Percentiles rank a stretch among this genome's conserved stretches.
Conservation (phyloP, 768 basidiomycete genomes). For the Myochromella boudieri region DNA sequence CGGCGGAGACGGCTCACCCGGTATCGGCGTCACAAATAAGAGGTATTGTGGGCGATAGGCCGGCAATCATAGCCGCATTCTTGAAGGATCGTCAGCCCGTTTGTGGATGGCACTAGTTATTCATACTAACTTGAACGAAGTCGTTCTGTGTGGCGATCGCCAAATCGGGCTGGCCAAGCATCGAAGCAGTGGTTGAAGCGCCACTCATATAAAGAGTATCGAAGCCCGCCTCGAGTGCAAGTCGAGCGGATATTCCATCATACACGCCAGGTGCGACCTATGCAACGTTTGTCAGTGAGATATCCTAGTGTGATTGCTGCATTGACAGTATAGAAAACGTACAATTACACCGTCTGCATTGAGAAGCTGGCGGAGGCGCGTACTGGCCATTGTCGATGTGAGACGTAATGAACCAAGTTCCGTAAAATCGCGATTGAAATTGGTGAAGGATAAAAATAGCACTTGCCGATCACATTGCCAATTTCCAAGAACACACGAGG, state of each 20-base stretch:
- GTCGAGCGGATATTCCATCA: slow-evolving; percentile 51
- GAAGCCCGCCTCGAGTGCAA: slow-evolving; percentile 53
- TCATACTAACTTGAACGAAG: slow-evolving; percentile 40
- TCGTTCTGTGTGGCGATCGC: slow-evolving; percentile 57
- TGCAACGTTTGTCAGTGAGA: not conserved
- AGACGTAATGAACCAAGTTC: too few relatives aligned
- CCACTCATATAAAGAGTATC: slow-evolving; percentile 53
- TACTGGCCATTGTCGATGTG: slow-evolving; percentile 9
- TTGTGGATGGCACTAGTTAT: not conserved
- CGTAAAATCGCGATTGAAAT: too few relatives aligned
- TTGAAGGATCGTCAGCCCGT: slow-evolving; percentile 8
- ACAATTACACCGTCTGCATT: slow-evolving; percentile 8
- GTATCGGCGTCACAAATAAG: slow-evolving; percentile 60
- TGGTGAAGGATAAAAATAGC: too few relatives aligned
- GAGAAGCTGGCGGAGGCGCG: slow-evolving; percentile 12
- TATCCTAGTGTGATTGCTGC: too few relatives aligned
- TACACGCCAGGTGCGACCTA: slow-evolving; percentile 36
- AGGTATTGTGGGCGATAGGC: slow-evolving; percentile 43
- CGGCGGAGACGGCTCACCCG: slow-evolving; percentile 30
- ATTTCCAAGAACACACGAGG: too few relatives aligned
- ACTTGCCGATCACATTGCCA: too few relatives aligned
- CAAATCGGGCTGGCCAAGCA: slow-evolving; percentile 53
- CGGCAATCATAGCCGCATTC: slow-evolving; percentile 49
- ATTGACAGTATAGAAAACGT: not conserved
- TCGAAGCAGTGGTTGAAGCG: slow-evolving; percentile 51